A percentile compares a stretch with the other conserved stretches of the same genome.
Evolutionary conservation across 148 eudicot genomes (phyloP).

Genomic region (Linanthus parryae): DNA sequence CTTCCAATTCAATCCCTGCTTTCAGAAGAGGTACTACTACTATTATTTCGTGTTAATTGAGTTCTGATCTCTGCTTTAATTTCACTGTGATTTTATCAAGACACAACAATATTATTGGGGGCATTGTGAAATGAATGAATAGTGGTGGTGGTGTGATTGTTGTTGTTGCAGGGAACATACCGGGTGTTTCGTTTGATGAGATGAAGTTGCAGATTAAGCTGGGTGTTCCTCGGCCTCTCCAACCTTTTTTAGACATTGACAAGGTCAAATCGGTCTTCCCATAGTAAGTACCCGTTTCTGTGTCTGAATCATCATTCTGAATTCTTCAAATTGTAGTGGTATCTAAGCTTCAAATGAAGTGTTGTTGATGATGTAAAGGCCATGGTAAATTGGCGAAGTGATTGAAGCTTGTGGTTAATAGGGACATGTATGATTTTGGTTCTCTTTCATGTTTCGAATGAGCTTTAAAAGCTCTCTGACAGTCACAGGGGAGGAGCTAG

Average conservation of each 20-base stretch:
- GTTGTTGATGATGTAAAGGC: too few relatives aligned
- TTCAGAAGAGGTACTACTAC: slow-evolving; percentile 68
- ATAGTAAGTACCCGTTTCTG: slow-evolving; percentile 55
- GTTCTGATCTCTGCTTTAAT: background rate
- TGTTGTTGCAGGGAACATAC: slow-evolving; percentile 67
- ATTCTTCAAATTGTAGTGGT: slow-evolving; percentile 5
- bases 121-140: background rate
- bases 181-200: slow-evolving; percentile 82
- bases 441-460: too few relatives aligned
- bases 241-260: slow-evolving; percentile 61
- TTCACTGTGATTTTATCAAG: background rate
- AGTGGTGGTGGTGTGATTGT: background rate
- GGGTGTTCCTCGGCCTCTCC: slow-evolving; percentile 86
- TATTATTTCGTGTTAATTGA: background rate
- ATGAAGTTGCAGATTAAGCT: slow-evolving; percentile 95
- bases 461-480: too few relatives aligned
- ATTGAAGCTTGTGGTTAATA: too few relatives aligned
- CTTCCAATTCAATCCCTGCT: slow-evolving; percentile 96
- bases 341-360: too few relatives aligned
- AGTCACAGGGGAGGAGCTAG: too few relatives aligned
- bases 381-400: too few relatives aligned
- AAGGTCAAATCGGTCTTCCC: slow-evolving; percentile 95
- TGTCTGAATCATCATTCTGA: background rate
- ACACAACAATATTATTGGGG: too few relatives aligned
- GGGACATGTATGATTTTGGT: too few relatives aligned